A percentile compares a stretch with the other conserved stretches of the same genome.
phyloP scores from a whole-genome alignment of 495 filamentous ascomycete genomes.

The Aspergillus asperescens region DNA sequence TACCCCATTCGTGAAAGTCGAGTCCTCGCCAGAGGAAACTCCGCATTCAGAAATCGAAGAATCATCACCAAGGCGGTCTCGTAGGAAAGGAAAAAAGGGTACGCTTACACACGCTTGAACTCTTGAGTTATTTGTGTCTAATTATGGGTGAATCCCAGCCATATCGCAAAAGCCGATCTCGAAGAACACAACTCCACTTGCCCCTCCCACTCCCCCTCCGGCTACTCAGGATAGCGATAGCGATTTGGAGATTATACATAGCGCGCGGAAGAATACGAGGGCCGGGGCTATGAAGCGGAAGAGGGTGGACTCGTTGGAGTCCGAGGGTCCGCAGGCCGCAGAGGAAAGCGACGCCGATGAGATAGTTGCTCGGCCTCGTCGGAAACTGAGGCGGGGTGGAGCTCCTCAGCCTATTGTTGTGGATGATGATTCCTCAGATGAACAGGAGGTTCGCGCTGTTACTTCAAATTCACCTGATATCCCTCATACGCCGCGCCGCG shows the following conservation, averaged over 20 bases:
- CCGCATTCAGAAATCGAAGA: background rate
- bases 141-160: background rate
- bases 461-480: slow-evolving; percentile 26
- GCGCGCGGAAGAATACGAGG: slow-evolving; percentile 14
- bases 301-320: slow-evolving; percentile 6
- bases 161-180: background rate
- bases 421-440: slow-evolving; percentile 23
- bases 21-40: background rate
- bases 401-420: slow-evolving; percentile 14
- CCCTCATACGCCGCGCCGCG: slow-evolving; percentile 24
- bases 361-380: slow-evolving; percentile 23
- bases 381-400: slow-evolving; percentile 30
- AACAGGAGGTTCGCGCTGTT: slow-evolving; percentile 28
- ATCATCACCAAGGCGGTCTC: background rate
- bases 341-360: slow-evolving; percentile 28
- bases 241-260: slow-evolving; percentile 16
- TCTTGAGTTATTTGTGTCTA: background rate
- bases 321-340: slow-evolving; percentile 1
- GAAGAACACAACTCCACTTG: background rate
- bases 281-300: slow-evolving; percentile 16
- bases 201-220: background rate
- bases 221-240: slow-evolving; percentile 15
- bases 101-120: background rate
- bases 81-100: slow-evolving; percentile 3
- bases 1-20: slow-evolving; percentile 3